A percentile compares a stretch with the other conserved stretches of the same genome.
Conservation (phyloP, 2,329 filamentous ascomycete genomes). For the Xylariaceae sp. region DNA sequence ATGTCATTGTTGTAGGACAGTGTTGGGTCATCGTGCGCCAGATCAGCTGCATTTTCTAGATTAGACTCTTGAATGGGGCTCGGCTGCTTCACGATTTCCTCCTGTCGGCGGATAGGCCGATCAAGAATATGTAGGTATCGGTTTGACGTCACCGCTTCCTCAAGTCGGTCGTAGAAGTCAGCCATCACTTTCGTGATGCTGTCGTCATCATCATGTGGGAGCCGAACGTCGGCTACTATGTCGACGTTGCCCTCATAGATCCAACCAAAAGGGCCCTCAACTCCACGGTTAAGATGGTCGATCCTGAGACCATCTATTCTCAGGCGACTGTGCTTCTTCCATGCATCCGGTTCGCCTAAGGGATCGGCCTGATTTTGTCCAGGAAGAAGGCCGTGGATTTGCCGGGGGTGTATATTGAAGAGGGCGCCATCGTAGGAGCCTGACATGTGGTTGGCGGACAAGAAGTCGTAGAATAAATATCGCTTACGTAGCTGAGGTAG, state of each 20-base stretch:
- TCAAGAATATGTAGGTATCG: conserved; percentile 57
- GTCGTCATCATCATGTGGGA: conserved; percentile 81
- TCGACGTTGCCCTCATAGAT: conserved; percentile 97
- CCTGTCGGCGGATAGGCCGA: conserved; percentile 34
- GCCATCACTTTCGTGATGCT: conserved; percentile 90
- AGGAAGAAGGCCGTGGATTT: conserved; percentile 74
- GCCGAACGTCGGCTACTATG: conserved; percentile 92
- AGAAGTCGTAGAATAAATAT: conserved; percentile 96
- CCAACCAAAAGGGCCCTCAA: conserved; percentile 93
- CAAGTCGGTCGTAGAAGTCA: conserved; percentile 95
- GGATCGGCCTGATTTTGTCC: conserved; percentile 52
- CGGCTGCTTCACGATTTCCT: conserved; percentile 22
- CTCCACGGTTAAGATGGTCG: conserved; percentile 89
- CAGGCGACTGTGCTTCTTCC: conserved; percentile 94
- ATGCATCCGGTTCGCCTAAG: conserved; percentile 62
- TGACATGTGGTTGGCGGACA: conserved; percentile 93
- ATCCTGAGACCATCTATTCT: conserved; percentile 92
- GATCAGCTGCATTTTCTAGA: conserved; percentile 14
- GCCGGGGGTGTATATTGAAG: conserved; percentile 93
- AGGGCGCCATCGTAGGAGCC: conserved; percentile 92
- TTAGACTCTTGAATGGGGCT: conserved; percentile 16
- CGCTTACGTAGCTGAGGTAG: conserved; percentile 88
- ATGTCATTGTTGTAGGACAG: conserved; percentile 5
- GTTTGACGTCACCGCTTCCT: conserved; percentile 82
- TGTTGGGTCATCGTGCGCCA: conserved; percentile 2